Evolutionary conservation across 176 grass and related monocot genomes (phyloP).

Genomic region (Raddia distichophylla): DNA sequence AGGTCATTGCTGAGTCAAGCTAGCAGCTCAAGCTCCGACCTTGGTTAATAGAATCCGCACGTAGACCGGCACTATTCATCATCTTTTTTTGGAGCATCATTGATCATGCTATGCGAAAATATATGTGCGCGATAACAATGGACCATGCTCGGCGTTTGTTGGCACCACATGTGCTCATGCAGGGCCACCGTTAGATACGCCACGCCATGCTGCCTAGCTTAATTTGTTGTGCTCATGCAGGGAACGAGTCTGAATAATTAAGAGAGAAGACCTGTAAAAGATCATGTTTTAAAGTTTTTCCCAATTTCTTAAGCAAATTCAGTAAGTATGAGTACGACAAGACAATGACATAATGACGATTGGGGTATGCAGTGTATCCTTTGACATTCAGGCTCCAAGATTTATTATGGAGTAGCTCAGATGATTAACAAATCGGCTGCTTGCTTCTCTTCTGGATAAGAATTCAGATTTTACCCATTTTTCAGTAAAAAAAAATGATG

Average conservation of each 20-base stretch:
- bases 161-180: too few species aligned
- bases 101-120: too few species aligned
- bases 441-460: not conserved
- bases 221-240: too few species aligned
- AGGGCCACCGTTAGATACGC: too few species aligned
- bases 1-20: too few species aligned
- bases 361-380: not conserved
- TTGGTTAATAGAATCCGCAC: too few species aligned
- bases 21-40: too few species aligned
- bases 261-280: not conserved
- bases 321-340: not conserved
- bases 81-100: too few species aligned
- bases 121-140: too few species aligned
- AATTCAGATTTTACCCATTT: not conserved
- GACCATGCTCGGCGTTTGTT: too few species aligned
- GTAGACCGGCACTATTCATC: too few species aligned
- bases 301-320: not conserved
- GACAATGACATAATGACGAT: not conserved
- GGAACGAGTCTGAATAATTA: conserved; percentile 24
- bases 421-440: not conserved
- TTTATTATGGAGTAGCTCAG: conserved; percentile 28
- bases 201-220: too few species aligned
- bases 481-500: conserved; percentile 31
- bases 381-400: conserved; percentile 36
- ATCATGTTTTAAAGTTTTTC: not conserved